Evolutionary conservation across 441 rosid species (phyloP).

Genomic region (Aleurites moluccanus): DNA sequence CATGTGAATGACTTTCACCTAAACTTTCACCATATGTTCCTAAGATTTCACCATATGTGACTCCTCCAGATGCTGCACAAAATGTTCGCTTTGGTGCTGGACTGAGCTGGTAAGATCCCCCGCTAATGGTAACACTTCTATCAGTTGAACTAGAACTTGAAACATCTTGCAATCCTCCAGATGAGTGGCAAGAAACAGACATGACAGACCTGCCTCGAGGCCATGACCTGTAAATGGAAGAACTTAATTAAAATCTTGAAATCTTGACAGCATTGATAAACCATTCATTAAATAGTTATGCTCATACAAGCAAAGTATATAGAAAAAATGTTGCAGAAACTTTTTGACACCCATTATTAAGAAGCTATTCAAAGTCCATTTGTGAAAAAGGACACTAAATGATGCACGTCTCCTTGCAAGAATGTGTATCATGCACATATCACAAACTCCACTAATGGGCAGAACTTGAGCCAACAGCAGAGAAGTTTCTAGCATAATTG

Average conservation of each 20-base stretch:
- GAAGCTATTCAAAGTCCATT: not conserved
- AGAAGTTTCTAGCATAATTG: too few species aligned
- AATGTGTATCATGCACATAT: too few species aligned
- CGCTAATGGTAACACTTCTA: slow-evolving; percentile 18
- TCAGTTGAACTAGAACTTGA: slow-evolving; percentile 22
- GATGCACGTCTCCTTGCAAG: too few species aligned
- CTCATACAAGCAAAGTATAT: too few species aligned
- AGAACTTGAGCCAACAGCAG: too few species aligned
- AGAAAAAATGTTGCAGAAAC: not conserved
- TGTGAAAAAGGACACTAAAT: too few species aligned
- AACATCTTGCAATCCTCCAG: slow-evolving; percentile 22
- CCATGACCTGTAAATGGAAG: slow-evolving; percentile 33
- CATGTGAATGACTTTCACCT: slow-evolving; percentile 38
- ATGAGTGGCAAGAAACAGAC: slow-evolving; percentile 26
- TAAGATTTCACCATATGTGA: slow-evolving; percentile 36
- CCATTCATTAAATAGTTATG: not conserved
- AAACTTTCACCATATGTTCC: slow-evolving; percentile 36
- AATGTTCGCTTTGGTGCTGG: slow-evolving; percentile 36
- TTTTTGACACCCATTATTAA: not conserved
- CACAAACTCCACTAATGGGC: too few species aligned
- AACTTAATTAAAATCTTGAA: not conserved
- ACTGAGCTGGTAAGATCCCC: slow-evolving; percentile 21
- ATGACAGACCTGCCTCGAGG: slow-evolving; percentile 18
- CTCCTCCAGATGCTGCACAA: slow-evolving; percentile 41
- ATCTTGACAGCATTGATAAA: not conserved